These are phyloP conservation scores for Glycine latifolia DNA, from an alignment of 306 rosid genomes.

Conservation along the genomic window DNA sequence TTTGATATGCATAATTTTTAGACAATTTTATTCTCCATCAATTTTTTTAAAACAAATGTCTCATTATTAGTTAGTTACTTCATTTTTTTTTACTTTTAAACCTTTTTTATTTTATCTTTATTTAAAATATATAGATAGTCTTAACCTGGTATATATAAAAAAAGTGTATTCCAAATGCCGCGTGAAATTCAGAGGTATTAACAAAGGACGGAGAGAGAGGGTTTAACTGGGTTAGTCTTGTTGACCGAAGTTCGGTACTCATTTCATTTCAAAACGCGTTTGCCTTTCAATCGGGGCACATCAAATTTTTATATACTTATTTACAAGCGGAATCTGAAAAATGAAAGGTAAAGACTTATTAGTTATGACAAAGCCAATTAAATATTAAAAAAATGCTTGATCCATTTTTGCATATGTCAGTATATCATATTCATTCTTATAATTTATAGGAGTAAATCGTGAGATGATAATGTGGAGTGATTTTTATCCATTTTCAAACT, in stretches of 20 bases:
- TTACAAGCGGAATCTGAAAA: background rate
- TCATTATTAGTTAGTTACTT: no score
- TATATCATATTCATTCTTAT: background rate
- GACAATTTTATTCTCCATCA: no score
- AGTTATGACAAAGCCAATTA: background rate
- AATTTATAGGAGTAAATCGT: background rate
- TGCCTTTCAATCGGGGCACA: background rate
- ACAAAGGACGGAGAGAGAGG: no score
- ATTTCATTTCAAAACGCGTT: constrained; percentile 31
- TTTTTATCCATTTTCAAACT: no score
- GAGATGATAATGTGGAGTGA: background rate
- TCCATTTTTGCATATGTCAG: background rate
- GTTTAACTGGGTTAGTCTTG: background rate
- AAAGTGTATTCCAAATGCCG: no score
- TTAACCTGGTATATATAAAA: no score
- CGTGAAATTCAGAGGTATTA: no score
- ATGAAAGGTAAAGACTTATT: background rate
- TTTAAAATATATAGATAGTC: no score
- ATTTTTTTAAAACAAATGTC: no score
- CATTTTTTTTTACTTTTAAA: no score
- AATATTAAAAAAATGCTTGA: background rate
- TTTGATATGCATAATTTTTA: no score
- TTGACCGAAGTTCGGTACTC: background rate
- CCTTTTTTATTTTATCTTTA: no score
- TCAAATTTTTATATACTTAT: background rate